Conservation (phyloP, 2,329 filamentous ascomycete genomes). For the Trichoderma guizhouense region DNA sequence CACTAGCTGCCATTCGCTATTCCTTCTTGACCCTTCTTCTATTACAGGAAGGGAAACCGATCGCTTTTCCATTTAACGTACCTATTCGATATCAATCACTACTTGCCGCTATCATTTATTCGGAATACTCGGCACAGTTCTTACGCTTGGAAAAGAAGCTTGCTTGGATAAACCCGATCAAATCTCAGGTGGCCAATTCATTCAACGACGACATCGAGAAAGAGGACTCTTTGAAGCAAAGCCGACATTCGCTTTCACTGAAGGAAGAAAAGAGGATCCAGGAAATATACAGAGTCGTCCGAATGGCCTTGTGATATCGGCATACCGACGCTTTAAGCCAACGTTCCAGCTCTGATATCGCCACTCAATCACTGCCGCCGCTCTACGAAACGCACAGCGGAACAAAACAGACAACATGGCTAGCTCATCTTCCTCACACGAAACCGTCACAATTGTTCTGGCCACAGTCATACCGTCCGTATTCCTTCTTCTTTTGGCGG, state of each 20-base stretch:
- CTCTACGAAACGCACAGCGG: neutral
- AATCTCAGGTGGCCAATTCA: neutral
- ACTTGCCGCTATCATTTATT: neutral
- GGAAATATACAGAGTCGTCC: neutral
- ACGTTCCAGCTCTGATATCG: neutral
- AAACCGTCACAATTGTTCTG: constrained; percentile 48
- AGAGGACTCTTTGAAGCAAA: neutral
- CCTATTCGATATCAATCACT: neutral
- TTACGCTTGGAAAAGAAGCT: neutral
- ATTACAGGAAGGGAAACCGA: neutral
- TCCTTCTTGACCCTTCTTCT: neutral
- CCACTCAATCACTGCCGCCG: neutral
- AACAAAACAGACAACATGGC: constrained; percentile 11
- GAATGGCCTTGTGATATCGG: constrained; percentile 14
- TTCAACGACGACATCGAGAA: neutral
- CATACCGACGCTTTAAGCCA: neutral
- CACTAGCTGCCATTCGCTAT: constrained; percentile 15
- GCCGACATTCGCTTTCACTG: neutral
- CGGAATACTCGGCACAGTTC: neutral
- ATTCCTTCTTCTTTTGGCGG: constrained; percentile 33
- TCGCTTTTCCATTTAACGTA: constrained; percentile 6
- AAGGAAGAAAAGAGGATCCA: neutral
- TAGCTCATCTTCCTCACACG: constrained; percentile 1
- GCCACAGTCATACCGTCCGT: constrained; percentile 49
- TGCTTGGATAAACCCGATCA: neutral